phyloP scores from a whole-genome alignment of 805 yeast species.

The Ogataea methylovora region DNA sequence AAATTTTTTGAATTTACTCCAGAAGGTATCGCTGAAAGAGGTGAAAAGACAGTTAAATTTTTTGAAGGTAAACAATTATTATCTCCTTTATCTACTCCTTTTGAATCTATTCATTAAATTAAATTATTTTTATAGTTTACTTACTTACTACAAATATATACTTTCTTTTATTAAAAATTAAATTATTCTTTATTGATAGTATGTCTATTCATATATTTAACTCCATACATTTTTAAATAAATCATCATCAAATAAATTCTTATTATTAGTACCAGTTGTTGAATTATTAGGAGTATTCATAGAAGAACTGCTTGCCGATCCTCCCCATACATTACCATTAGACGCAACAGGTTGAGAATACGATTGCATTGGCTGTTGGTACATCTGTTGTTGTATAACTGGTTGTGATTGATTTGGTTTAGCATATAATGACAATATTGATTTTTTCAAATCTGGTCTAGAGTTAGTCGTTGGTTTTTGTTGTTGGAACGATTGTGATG shows the following conservation, averaged over 20 bases:
- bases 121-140: not conserved
- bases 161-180: not conserved
- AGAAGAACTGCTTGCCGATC: conserved; percentile 1
- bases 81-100: conserved; percentile 79
- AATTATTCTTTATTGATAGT: not conserved
- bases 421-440: conserved; percentile 82
- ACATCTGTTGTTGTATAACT: not conserved
- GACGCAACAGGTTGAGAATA: not conserved
- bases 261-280: conserved; percentile 5
- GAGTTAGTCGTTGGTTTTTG: no score
- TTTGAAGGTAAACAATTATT: conserved; percentile 68
- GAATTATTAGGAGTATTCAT: conserved; percentile 2
- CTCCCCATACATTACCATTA: conserved; percentile 11
- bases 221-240: conserved; percentile 24
- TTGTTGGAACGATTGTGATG: conserved; percentile 6
- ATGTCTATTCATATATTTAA: conserved; percentile 1
- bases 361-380: not conserved
- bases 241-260: conserved; percentile 14
- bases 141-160: not conserved
- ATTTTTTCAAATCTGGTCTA: conserved; percentile 85
- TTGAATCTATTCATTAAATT: conserved; percentile 30
- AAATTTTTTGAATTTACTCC: conserved; percentile 84
- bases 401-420: not conserved
- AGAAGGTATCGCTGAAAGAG: conserved; percentile 87
- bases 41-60: conserved; percentile 67